A percentile compares a stretch with the other conserved stretches of the same genome.
phyloP scores from a whole-genome alignment of 2,329 filamentous ascomycete species.

The Rutstroemia sp. region DNA sequence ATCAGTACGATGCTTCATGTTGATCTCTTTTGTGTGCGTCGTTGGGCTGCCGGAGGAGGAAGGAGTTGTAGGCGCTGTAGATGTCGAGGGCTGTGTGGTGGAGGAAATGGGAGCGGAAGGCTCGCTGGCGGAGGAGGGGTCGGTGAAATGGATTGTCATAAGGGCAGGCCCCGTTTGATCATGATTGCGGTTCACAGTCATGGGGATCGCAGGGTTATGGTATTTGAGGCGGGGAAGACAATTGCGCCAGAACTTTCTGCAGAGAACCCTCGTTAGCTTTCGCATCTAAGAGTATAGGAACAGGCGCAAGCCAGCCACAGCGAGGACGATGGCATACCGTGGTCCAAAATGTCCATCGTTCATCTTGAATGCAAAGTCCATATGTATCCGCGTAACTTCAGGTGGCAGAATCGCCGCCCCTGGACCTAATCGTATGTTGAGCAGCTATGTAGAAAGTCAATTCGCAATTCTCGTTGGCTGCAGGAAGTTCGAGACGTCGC shows the following conservation, averaged over 20 bases:
- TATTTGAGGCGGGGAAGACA: conserved; percentile 85
- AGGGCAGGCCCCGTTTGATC: conserved; percentile 49
- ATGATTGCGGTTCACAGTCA: conserved; percentile 67
- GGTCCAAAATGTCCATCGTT: conserved; percentile 65
- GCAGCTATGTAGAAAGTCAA: conserved; percentile 45
- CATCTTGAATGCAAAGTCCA: conserved; percentile 60
- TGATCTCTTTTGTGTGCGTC: conserved; percentile 38
- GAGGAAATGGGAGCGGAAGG: conserved; percentile 4
- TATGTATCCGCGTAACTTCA: conserved; percentile 65
- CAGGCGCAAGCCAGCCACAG: not conserved
- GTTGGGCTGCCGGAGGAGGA: conserved; percentile 20
- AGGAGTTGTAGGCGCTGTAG: conserved; percentile 17
- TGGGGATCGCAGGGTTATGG: conserved; percentile 80
- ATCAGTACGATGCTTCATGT: conserved; percentile 57
- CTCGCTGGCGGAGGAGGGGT: conserved; percentile 21
- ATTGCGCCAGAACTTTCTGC: conserved; percentile 80
- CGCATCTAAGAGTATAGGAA: conserved; percentile 16
- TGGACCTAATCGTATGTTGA: conserved; percentile 69
- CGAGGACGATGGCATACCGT: conserved; percentile 41
- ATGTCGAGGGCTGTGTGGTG: conserved; percentile 36
- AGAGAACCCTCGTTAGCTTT: not conserved
- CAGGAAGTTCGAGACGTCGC: conserved; percentile 5
- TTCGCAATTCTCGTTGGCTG: conserved; percentile 10
- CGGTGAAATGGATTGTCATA: conserved; percentile 57
- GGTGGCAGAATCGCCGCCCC: conserved; percentile 76